phyloP scores from a whole-genome alignment of 768 basidiomycete species.

The Candolleomyces aberdarensis region DNA sequence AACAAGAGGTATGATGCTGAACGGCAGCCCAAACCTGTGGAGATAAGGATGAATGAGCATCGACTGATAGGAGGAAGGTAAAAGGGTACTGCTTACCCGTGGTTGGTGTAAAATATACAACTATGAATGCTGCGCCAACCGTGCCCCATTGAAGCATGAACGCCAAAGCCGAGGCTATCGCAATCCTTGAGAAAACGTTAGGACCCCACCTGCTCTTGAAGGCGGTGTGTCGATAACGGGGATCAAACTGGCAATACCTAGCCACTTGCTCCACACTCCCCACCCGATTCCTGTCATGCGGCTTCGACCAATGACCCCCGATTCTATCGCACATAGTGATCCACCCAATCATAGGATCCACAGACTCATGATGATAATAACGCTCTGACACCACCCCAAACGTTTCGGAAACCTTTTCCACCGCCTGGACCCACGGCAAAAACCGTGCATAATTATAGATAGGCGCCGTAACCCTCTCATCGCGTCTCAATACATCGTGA shows the following conservation, averaged over 20 bases:
- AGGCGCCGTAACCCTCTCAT: constrained; percentile 17
- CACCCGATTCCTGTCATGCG: background rate
- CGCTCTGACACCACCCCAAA: constrained; percentile 12
- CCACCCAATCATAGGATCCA: constrained; percentile 1
- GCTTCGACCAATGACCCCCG: background rate
- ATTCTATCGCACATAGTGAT: background rate
- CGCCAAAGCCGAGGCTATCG: constrained; percentile 13
- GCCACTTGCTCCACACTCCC: background rate
- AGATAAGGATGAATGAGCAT: background rate
- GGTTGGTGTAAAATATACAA: constrained; percentile 20
- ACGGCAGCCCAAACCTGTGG: constrained; percentile 30
- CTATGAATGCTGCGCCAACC: constrained; percentile 19
- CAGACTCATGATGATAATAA: constrained; percentile 3
- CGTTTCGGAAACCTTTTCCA: constrained; percentile 8
- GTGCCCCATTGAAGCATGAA: constrained; percentile 24
- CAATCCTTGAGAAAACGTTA: constrained; percentile 10
- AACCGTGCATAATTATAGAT: constrained; percentile 22
- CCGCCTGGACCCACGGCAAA: constrained; percentile 15
- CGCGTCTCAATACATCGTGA: background rate
- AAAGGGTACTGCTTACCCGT: constrained; percentile 12
- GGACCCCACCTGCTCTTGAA: constrained; percentile 3
- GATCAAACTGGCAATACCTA: background rate
- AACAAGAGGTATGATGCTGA: constrained; percentile 30
- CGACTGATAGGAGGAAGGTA: background rate
- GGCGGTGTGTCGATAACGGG: background rate